Conservation (phyloP, 2,329 filamentous ascomycete species). For the Bipolaris zeicola region DNA sequence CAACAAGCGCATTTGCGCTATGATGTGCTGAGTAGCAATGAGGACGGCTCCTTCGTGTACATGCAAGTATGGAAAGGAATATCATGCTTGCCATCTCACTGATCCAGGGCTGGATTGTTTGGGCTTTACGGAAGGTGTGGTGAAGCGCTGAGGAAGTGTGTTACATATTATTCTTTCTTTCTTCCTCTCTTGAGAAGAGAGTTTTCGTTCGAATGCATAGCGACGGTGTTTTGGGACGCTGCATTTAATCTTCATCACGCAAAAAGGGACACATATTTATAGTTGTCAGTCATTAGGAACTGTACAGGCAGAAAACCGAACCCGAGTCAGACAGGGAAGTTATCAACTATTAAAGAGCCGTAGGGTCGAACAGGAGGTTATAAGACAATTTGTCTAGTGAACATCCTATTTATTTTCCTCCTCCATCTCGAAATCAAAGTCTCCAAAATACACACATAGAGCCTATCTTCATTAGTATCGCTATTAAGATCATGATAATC, state of each 20-base stretch:
- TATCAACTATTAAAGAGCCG: neutral
- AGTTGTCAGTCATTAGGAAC: too few relatives aligned
- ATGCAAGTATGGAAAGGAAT: too few relatives aligned
- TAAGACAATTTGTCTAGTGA: neutral
- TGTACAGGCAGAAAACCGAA: neutral
- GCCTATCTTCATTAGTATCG: constrained; percentile 45
- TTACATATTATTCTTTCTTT: neutral
- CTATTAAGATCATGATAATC: neutral
- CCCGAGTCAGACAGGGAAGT: neutral
- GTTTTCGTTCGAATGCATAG: neutral
- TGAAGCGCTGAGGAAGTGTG: neutral
- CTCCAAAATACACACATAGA: constrained; percentile 64
- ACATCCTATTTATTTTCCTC: constrained; percentile 17
- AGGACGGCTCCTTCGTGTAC: too few relatives aligned
- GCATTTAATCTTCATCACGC: too few relatives aligned
- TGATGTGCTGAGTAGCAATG: too few relatives aligned
- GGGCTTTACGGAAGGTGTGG: neutral
- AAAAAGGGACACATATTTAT: too few relatives aligned
- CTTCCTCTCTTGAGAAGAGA: neutral
- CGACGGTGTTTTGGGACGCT: constrained; percentile 1
- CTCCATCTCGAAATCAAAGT: constrained; percentile 50
- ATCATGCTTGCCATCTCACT: too few relatives aligned
- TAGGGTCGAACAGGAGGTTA: neutral
- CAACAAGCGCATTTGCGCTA: too few relatives aligned
- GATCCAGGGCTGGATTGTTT: too few relatives aligned